Percentiles rank a stretch among this genome's conserved stretches.
phyloP scores from a whole-genome alignment of 352 stramenopile species.

The Pythium scleroteichum region DNA sequence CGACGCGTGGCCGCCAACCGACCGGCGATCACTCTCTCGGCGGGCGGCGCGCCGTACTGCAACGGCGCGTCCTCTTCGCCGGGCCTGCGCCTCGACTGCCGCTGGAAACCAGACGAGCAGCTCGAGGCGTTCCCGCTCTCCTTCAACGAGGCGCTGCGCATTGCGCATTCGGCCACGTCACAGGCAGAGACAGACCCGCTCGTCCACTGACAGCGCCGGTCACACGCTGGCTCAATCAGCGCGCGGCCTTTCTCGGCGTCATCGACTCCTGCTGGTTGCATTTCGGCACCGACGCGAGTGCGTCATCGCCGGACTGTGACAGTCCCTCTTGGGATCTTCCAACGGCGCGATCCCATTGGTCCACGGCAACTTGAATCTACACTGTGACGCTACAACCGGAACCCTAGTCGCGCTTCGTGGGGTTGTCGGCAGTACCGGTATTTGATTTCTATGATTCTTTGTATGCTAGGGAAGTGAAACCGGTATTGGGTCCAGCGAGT shows the following conservation, averaged over 20 bases:
- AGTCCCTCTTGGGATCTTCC: slow-evolving; percentile 24
- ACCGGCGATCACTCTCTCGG: slow-evolving; percentile 1
- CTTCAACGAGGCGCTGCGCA: slow-evolving; percentile 15
- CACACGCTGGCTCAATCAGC: slow-evolving; percentile 11
- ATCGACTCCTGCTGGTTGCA: slow-evolving; percentile 18
- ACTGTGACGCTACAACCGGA: slow-evolving; percentile 16
- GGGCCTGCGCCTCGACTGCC: slow-evolving; percentile 10
- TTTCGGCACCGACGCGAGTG: slow-evolving; percentile 11
- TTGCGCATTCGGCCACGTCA: slow-evolving; percentile 2
- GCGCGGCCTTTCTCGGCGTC: not conserved
- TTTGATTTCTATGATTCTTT: not conserved
- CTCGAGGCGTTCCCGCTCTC: slow-evolving; percentile 10
- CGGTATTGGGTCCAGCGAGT: slow-evolving; percentile 14
- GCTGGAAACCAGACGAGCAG: slow-evolving; percentile 9
- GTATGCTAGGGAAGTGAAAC: slow-evolving; percentile 12
- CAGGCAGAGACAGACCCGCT: not conserved
- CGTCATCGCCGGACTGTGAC: slow-evolving; percentile 24
- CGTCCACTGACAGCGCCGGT: not conserved
- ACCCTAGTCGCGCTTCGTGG: slow-evolving; percentile 15
- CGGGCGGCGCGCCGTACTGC: slow-evolving; percentile 7
- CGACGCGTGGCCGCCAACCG: not conserved
- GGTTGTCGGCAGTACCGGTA: slow-evolving; percentile 14
- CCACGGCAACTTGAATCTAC: slow-evolving; percentile 25
- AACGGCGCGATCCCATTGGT: slow-evolving; percentile 17
- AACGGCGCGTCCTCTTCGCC: not conserved